Evolutionary conservation across 2,329 filamentous ascomycete genomes (phyloP), one percentile per base, ranked within the genome.

Genomic region (Xylaria sp.): DNA sequence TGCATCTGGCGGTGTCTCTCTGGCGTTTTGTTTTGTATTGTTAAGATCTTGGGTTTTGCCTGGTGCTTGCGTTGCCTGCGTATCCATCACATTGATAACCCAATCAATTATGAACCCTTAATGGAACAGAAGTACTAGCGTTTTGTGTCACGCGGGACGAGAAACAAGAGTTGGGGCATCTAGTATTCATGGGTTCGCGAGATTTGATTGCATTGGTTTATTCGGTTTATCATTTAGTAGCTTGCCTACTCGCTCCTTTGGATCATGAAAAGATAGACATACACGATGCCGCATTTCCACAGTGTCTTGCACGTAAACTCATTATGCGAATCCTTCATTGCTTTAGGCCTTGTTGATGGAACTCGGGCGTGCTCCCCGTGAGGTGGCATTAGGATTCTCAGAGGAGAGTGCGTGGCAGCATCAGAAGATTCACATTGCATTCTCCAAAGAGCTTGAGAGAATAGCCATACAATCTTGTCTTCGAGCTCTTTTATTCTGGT

Each of bases 231-330:
- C 54, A 43, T 28, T n/a, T n/a, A 18, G 3, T 18, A 25, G 28
- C n/a, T 23, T 23, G 46, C 10, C 6, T 28, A 18, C 28, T 31
- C 25, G 23, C 28, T 1, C 31, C 20, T 28, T 10, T 41, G 33
- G 15, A 43, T 51, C 39, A 62, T 41, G 48, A 18, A 54, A 56
- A 23, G 20, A 55, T 55, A 39, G 43, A 61, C 51, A 61, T 41
- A 52, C 20, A 52, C 3, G 52, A 7, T 6, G 51, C n/a, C 13
- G n/a, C 33, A 51, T 28, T 3, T 51, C 13, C 12, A 5, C 13
- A 41, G 5, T 46, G 12, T 25, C 12, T 31, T 39, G 23, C n/a
- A 20, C 31, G 28, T 55, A 31, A 36, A 20, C 15, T 6, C 9
- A 8, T 2, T 36, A 15, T n/a, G 28, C 20, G 18, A 55, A 20